Conservation (phyloP, 2,329 filamentous ascomycete genomes). For the Dactylellina haptotyla region DNA sequence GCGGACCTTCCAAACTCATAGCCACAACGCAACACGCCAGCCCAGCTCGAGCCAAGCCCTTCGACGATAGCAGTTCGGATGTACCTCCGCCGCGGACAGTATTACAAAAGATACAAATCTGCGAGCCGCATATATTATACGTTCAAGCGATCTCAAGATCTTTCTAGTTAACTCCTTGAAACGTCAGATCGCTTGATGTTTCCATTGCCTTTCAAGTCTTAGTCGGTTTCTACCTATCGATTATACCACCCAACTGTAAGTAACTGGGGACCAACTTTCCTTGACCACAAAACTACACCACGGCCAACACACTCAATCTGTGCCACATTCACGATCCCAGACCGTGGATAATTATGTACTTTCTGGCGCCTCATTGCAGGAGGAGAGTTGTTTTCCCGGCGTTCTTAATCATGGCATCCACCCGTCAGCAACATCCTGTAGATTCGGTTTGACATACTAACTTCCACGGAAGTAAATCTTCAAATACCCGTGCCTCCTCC, state of each 20-base stretch:
- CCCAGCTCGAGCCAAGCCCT: neutral
- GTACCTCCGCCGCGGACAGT: slow-evolving; percentile 41
- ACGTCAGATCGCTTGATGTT: slow-evolving; percentile 30
- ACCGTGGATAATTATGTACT: too few relatives aligned
- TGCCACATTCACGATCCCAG: too few relatives aligned
- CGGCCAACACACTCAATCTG: too few relatives aligned
- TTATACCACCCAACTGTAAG: neutral
- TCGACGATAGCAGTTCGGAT: neutral
- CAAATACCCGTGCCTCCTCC: too few relatives aligned
- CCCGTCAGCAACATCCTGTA: too few relatives aligned
- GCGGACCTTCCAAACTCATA: slow-evolving; percentile 5
- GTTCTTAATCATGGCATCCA: too few relatives aligned
- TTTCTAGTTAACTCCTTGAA: slow-evolving; percentile 43
- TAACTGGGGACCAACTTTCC: too few relatives aligned
- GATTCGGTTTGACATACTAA: too few relatives aligned
- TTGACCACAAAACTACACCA: too few relatives aligned
- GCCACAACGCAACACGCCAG: neutral
- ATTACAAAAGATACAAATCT: slow-evolving; percentile 45
- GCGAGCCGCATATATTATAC: slow-evolving; percentile 10
- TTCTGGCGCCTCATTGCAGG: too few relatives aligned
- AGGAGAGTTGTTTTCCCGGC: too few relatives aligned
- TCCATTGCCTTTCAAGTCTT: slow-evolving; percentile 2
- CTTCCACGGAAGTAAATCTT: too few relatives aligned
- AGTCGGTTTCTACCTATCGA: neutral
- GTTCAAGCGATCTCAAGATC: slow-evolving; percentile 11